These are phyloP conservation scores for Cladophialophora chaetospira DNA, from an alignment of 2,329 filamentous ascomycete species.

Conservation along the genomic window DNA sequence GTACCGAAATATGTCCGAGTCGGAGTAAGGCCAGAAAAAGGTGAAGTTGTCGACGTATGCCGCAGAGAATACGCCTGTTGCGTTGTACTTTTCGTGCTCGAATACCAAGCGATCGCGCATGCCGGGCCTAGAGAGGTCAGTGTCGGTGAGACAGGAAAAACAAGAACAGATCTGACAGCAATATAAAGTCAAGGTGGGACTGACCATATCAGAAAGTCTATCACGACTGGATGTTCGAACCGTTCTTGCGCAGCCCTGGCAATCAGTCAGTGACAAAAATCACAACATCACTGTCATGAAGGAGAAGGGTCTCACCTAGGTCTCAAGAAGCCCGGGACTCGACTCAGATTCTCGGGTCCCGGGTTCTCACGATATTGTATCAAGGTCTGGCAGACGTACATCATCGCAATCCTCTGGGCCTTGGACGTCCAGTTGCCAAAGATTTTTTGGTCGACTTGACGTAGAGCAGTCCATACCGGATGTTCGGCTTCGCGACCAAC, in stretches of 20 bases:
- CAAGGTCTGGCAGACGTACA: slow-evolving; percentile 30
- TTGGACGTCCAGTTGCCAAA: slow-evolving; percentile 30
- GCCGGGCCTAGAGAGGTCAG: no score
- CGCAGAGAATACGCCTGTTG: slow-evolving; percentile 24
- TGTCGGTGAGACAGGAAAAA: no score
- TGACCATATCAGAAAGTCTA: slow-evolving; percentile 29
- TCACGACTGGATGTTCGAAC: slow-evolving; percentile 28
- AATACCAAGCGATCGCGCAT: slow-evolving; percentile 30
- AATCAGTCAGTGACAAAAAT: no score
- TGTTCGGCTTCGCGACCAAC: slow-evolving; percentile 24
- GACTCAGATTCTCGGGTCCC: slow-evolving; percentile 22
- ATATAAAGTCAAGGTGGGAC: no score
- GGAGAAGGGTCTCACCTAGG: slow-evolving; percentile 8
- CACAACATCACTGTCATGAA: neutral
- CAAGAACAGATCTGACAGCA: no score
- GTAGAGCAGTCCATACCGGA: slow-evolving; percentile 26
- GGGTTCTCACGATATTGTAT: slow-evolving; percentile 28
- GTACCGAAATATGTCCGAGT: slow-evolving; percentile 22
- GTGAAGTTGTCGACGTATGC: slow-evolving; percentile 29
- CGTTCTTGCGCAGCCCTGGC: slow-evolving; percentile 24
- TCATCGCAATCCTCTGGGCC: slow-evolving; percentile 27
- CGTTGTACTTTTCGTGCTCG: slow-evolving; percentile 28
- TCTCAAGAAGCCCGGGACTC: slow-evolving; percentile 25
- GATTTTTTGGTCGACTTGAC: slow-evolving; percentile 27
- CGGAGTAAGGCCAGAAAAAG: slow-evolving; percentile 29